Percentiles rank a stretch among this genome's conserved stretches.
Evolutionary conservation across 352 stramenopile species (phyloP).

Genomic region (Pythium sp.): DNA sequence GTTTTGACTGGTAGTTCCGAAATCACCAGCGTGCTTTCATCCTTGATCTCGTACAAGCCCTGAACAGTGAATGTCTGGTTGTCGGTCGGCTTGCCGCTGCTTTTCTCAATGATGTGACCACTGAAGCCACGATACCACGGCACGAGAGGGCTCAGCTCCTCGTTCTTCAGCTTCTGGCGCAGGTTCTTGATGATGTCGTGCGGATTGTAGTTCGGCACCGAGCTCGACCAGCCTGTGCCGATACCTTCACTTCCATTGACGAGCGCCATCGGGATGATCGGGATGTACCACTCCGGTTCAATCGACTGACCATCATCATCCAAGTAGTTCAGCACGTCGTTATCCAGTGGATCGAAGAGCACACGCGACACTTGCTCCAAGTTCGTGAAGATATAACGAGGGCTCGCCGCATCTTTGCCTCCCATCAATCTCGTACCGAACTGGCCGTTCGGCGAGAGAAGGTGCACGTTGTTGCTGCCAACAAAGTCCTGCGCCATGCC

Average conservation of each 20-base stretch:
- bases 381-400: slow-evolving; percentile 95
- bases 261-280: slow-evolving; percentile 96
- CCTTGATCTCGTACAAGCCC: slow-evolving; percentile 73
- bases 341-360: slow-evolving; percentile 89
- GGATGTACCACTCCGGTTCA: slow-evolving; percentile 92
- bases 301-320: slow-evolving; percentile 92
- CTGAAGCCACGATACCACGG: slow-evolving; percentile 93
- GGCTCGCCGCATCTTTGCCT: slow-evolving; percentile 93
- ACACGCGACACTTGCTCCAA: slow-evolving; percentile 79
- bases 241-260: slow-evolving; percentile 98
- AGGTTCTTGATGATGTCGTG: slow-evolving; percentile 85
- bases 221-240: slow-evolving; percentile 95
- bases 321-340: slow-evolving; percentile 88
- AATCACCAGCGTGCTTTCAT: slow-evolving; percentile 92
- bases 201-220: slow-evolving; percentile 92
- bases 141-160: slow-evolving; percentile 57
- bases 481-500: slow-evolving; percentile 99
- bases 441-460: slow-evolving; percentile 94
- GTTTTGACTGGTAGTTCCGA: slow-evolving; percentile 94
- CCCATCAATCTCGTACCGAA: slow-evolving; percentile 97
- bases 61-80: slow-evolving; percentile 81
- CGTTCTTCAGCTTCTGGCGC: slow-evolving; percentile 55
- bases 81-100: slow-evolving; percentile 44
- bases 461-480: slow-evolving; percentile 97
- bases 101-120: slow-evolving; percentile 84